A percentile compares a stretch with the other conserved stretches of the same genome.
Evolutionary conservation across 1,139 yeast genomes (phyloP).

Genomic region (Taphrina deformans): DNA sequence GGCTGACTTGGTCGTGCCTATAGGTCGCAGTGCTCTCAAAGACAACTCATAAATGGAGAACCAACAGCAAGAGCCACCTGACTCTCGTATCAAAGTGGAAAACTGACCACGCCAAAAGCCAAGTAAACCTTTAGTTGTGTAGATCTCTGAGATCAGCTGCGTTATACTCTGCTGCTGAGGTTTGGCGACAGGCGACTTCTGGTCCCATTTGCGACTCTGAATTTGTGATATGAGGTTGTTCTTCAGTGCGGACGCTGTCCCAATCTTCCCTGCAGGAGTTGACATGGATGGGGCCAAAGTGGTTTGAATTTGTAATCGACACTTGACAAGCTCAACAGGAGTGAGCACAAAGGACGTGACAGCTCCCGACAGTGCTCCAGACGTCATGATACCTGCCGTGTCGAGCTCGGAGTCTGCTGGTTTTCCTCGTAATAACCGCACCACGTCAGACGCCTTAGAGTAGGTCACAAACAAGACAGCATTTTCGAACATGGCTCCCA

Average conservation of each 20-base stretch:
- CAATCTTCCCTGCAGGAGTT: neutral
- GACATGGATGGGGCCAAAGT: constrained; percentile 11
- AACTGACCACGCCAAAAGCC: constrained; percentile 85
- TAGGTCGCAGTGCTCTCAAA: constrained; percentile 48
- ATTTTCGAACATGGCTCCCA: constrained; percentile 86
- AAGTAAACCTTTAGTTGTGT: constrained; percentile 55
- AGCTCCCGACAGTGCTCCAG: constrained; percentile 83
- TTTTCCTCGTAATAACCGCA: neutral
- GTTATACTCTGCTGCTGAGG: constrained; percentile 42
- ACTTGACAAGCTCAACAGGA: constrained; percentile 84
- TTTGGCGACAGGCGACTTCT: constrained; percentile 34
- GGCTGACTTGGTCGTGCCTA: constrained; percentile 38
- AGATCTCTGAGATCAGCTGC: constrained; percentile 52
- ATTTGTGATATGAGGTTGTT: neutral
- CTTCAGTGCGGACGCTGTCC: constrained; percentile 3
- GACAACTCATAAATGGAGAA: constrained; percentile 79
- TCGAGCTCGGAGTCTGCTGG: constrained; percentile 43
- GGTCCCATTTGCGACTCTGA: neutral
- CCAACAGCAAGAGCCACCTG: constrained; percentile 92
- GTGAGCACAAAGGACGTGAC: constrained; percentile 81
- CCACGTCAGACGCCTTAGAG: constrained; percentile 23
- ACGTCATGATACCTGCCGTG: constrained; percentile 51
- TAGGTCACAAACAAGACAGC: constrained; percentile 61
- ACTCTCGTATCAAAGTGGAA: constrained; percentile 80
- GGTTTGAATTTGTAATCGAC: constrained; percentile 76